Base-by-base conservation (phyloP, 257 asterid species). In the Linderniella brevidens region DNA sequence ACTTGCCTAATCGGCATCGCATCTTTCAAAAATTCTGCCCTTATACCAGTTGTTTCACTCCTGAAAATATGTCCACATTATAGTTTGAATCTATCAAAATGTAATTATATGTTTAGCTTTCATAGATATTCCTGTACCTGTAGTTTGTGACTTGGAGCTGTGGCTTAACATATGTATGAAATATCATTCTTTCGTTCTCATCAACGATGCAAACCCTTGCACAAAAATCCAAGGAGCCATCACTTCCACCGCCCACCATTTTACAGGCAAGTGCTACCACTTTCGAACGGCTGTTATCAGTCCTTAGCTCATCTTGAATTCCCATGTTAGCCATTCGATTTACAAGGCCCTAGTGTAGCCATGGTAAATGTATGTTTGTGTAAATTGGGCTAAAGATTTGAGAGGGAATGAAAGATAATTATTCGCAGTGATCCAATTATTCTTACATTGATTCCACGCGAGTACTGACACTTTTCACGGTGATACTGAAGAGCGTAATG, bases 161-260 rank as follows among this genome's bases (percentile, higher is more conserved):
- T 43, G 95, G 95, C 58, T 78, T 87, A 59, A 87, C 72, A 54
- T 87, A 79, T 17, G 88, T 36, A 19, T 87, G 93, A 49, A 87
- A 80, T 56, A 87, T 67, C 13, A 75, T 66, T 58, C 60, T 75
- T 50, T 87, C 95, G 46, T 50, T 13, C 64, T 87, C 95, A 59
- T 83, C 95, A 46, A 69, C 18, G 41, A 86, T 74, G 66, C 95
- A 87, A 40, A 87, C 71, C 64, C 97, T 70, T 37, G 78, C 95
- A 49, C 97, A 87, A 50, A 83, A 85, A 67, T 83, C 95, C 18
- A 80, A 54, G 29, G 93, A 70, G 15, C 97, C 97, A 66, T 87
- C 95, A 32, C 82, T 79, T 39, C 96, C 96, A 11, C 97, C 97
- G 0, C 95, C 93, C 9, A 87, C 95, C 93, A 79, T 87, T 63